Conservation (phyloP, 495 filamentous ascomycete genomes). For the Neurospora sp. region DNA sequence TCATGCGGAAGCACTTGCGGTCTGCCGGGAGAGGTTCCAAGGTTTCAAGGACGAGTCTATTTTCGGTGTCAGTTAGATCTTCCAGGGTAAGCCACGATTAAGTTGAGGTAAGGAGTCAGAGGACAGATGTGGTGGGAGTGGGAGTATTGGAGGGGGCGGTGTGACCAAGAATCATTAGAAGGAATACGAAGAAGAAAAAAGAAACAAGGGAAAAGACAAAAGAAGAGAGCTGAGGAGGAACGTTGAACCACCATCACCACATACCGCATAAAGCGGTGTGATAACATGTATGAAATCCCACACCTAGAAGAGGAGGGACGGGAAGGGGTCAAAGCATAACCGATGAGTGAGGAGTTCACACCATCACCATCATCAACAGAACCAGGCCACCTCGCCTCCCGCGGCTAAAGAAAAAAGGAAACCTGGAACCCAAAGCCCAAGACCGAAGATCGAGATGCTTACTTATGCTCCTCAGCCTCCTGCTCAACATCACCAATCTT, state of each 20-base stretch:
- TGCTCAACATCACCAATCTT: constrained; percentile 97
- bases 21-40: constrained; percentile 71
- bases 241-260: too few relatives aligned
- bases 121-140: too few relatives aligned
- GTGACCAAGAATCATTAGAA: too few relatives aligned
- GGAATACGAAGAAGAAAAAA: too few relatives aligned
- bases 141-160: too few relatives aligned
- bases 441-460: constrained; percentile 23
- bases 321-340: not conserved
- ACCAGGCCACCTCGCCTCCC: not conserved
- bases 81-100: too few relatives aligned
- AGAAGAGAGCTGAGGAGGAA: too few relatives aligned
- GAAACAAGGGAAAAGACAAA: too few relatives aligned
- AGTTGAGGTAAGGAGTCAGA: too few relatives aligned
- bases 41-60: constrained; percentile 90
- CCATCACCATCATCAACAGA: not conserved
- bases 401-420: not conserved
- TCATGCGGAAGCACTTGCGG: constrained; percentile 97
- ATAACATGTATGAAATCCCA: not conserved
- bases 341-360: not conserved
- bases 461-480: constrained; percentile 98
- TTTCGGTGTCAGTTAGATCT: not conserved
- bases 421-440: not conserved
- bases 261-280: not conserved
- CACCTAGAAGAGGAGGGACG: not conserved